phyloP scores from a whole-genome alignment of 2,329 filamentous ascomycete species.

The Aspergillus sp. region DNA sequence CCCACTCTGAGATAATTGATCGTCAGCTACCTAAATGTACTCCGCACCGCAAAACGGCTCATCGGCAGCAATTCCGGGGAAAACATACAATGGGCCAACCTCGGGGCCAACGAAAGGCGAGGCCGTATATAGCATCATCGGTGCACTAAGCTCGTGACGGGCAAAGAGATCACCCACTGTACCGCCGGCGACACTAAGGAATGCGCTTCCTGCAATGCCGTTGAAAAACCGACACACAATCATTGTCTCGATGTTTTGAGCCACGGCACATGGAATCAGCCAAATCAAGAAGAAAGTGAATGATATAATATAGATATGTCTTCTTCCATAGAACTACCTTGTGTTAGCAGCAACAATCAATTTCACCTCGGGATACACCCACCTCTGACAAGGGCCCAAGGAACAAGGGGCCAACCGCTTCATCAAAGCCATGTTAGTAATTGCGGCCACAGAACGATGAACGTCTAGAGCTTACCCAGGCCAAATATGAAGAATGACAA shows the following conservation, averaged over 20 bases:
- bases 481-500: slow-evolving; percentile 82
- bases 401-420: slow-evolving; percentile 61
- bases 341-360: slow-evolving; percentile 1
- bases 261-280: slow-evolving; percentile 77
- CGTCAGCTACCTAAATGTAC: slow-evolving; percentile 11
- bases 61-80: not conserved
- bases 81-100: slow-evolving; percentile 51
- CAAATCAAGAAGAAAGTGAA: slow-evolving; percentile 76
- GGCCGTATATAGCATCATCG: slow-evolving; percentile 80
- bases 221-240: slow-evolving; percentile 73
- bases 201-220: slow-evolving; percentile 50
- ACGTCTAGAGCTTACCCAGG: slow-evolving; percentile 49
- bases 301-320: slow-evolving; percentile 75
- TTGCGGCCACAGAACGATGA: not conserved
- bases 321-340: slow-evolving; percentile 71
- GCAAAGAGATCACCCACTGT: slow-evolving; percentile 80
- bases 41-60: not conserved
- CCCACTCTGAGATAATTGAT: slow-evolving; percentile 51
- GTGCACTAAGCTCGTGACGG: slow-evolving; percentile 66
- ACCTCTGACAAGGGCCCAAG: slow-evolving; percentile 63
- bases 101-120: slow-evolving; percentile 59
- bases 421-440: slow-evolving; percentile 11
- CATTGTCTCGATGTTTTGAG: slow-evolving; percentile 78
- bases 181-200: slow-evolving; percentile 71
- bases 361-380: slow-evolving; percentile 2